A percentile compares a stretch with the other conserved stretches of the same genome.
These are phyloP conservation scores for Xylogone sp. DNA, from an alignment of 2,329 filamentous ascomycete species.

Conservation along the genomic window DNA sequence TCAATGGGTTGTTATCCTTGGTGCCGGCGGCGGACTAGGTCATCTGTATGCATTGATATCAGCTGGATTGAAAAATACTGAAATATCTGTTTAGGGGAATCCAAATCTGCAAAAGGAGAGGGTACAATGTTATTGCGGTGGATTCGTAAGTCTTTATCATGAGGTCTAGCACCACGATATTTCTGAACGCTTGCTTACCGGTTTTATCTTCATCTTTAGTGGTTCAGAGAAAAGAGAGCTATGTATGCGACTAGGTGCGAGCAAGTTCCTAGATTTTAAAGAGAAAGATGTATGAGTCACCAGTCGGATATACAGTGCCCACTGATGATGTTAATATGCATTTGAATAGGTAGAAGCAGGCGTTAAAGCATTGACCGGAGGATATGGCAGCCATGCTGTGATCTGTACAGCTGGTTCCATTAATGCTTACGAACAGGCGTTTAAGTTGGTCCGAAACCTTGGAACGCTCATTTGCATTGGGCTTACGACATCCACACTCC, in stretches of 20 bases:
- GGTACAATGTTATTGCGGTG: background rate
- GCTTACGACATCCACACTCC: background rate
- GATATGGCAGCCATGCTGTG: background rate
- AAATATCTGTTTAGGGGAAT: background rate
- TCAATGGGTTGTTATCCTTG: conserved; percentile 46
- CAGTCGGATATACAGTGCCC: background rate
- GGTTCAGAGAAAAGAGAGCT: background rate
- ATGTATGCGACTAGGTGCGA: background rate
- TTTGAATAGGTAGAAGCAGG: background rate
- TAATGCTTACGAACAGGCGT: background rate
- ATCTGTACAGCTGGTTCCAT: background rate
- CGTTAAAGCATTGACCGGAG: background rate
- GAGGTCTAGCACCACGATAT: background rate
- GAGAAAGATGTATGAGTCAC: background rate
- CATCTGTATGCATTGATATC: conserved; percentile 36
- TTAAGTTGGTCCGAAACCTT: background rate
- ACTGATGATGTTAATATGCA: background rate
- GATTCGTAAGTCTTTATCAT: background rate
- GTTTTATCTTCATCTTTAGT: background rate
- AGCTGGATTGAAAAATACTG: background rate
- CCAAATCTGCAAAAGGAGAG: background rate
- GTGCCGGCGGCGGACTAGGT: conserved; percentile 57
- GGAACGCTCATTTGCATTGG: conserved; percentile 2
- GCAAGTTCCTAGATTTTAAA: background rate
- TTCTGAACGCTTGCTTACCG: background rate